phyloP scores from a whole-genome alignment of 257 asterid species.

The Knoxia roxburghii region DNA sequence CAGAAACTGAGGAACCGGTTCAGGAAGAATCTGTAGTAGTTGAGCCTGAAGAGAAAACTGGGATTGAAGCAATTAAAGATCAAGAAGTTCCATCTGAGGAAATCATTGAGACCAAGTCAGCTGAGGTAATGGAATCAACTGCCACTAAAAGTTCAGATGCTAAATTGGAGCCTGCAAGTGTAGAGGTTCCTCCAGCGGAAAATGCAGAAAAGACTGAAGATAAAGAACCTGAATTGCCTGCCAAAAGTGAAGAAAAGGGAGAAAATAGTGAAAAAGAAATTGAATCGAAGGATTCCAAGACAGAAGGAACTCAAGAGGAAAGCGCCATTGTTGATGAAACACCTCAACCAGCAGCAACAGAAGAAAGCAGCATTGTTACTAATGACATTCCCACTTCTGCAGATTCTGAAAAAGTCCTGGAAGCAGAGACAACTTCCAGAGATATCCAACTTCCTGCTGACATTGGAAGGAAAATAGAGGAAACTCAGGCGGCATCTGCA shows the following conservation, averaged over 20 bases:
- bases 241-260: conserved; percentile 8
- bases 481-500: conserved; percentile 13
- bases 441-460: conserved; percentile 29
- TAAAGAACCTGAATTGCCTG: conserved; percentile 21
- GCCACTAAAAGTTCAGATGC: conserved; percentile 20
- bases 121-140: conserved; percentile 18
- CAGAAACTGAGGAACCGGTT: conserved; percentile 25
- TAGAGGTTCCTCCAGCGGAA: conserved; percentile 17
- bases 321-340: background rate
- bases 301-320: conserved; percentile 16
- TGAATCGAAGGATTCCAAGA: conserved; percentile 15
- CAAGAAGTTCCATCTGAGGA: conserved; percentile 19
- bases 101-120: conserved; percentile 17
- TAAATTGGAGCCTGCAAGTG: conserved; percentile 20
- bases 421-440: conserved; percentile 32
- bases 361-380: conserved; percentile 18
- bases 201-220: conserved; percentile 20
- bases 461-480: conserved; percentile 22
- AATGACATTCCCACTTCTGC: conserved; percentile 16
- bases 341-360: conserved; percentile 9
- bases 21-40: conserved; percentile 25
- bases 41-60: conserved; percentile 24
- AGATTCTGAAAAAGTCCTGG: conserved; percentile 21
- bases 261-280: conserved; percentile 28
- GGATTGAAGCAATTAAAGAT: conserved; percentile 16